phyloP scores from a whole-genome alignment of 1,284 basidiomycete genomes.

The Wallemia mellicola region DNA sequence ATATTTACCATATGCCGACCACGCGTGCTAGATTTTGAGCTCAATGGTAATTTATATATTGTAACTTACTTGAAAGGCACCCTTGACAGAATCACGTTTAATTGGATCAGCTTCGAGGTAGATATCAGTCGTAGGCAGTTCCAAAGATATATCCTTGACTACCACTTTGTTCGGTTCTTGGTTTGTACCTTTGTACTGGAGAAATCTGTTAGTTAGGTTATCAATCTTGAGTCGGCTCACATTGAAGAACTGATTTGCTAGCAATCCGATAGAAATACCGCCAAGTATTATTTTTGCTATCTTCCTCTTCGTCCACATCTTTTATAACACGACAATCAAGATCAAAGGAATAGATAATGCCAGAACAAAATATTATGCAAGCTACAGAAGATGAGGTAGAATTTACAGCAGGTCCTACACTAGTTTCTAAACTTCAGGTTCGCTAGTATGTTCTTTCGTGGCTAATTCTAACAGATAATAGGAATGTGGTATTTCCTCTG shows the following conservation, averaged over 20 bases:
- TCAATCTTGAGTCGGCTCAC: too few species aligned
- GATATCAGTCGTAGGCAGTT: conserved; percentile 3
- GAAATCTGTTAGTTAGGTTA: background rate
- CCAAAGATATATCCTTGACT: background rate
- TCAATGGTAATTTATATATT: background rate
- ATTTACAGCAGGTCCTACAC: background rate
- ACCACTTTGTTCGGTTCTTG: background rate
- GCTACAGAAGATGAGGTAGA: background rate
- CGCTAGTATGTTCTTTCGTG: conserved; percentile 5
- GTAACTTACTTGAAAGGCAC: conserved; percentile 38
- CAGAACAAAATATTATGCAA: too few species aligned
- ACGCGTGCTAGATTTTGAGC: conserved; percentile 28
- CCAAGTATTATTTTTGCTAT: background rate
- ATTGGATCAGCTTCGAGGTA: conserved; percentile 25
- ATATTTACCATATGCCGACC: conserved; percentile 38
- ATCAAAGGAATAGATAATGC: too few species aligned
- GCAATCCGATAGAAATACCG: background rate
- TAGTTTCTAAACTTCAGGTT: conserved; percentile 39
- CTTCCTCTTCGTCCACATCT: background rate
- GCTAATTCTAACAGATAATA: conserved; percentile 6
- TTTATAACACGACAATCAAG: too few species aligned
- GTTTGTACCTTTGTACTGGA: background rate
- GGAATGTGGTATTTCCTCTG: conserved; percentile 64
- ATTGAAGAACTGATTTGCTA: background rate
- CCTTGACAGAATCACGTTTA: conserved; percentile 35